Percentiles rank a stretch among this genome's conserved stretches.
Conservation (phyloP, 2,329 filamentous ascomycete species). For the Furcasterigmium furcatum region DNA sequence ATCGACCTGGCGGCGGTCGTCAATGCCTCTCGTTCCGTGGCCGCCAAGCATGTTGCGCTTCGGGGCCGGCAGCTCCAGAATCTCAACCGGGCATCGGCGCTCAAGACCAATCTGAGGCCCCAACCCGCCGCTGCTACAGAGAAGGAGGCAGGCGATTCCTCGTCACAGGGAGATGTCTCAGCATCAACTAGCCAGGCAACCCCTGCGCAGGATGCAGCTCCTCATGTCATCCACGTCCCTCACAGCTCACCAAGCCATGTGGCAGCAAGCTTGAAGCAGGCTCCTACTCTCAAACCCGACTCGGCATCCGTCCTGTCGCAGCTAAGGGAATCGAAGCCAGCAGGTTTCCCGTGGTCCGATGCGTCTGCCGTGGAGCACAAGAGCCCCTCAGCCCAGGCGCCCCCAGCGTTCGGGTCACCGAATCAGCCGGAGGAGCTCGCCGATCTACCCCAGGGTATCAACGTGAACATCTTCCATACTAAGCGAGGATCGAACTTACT, state of each 20-base stretch:
- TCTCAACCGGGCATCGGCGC: conserved; percentile 43
- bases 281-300: conserved; percentile 4
- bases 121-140: conserved; percentile 4
- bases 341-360: conserved; percentile 7
- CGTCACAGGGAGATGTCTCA: too few species aligned
- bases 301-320: conserved; percentile 9
- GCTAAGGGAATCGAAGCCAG: conserved; percentile 6
- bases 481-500: conserved; percentile 40
- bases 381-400: background rate
- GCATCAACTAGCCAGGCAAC: background rate
- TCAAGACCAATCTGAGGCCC: conserved; percentile 29
- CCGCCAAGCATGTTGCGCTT: conserved; percentile 58
- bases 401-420: background rate
- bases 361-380: conserved; percentile 3
- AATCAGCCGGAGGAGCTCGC: conserved; percentile 16
- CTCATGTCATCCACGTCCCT: conserved; percentile 5
- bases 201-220: background rate
- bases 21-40: conserved; percentile 66
- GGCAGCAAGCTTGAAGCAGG: conserved; percentile 2
- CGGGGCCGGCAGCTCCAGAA: conserved; percentile 51
- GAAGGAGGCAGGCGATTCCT: background rate
- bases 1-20: conserved; percentile 70
- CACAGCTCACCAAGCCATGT: conserved; percentile 2
- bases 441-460: conserved; percentile 34
- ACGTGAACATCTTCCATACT: conserved; percentile 48